These are phyloP conservation scores for Coemansia sp. DNA, from an alignment of 192 early-diverging fungal species.

Conservation along the genomic window DNA sequence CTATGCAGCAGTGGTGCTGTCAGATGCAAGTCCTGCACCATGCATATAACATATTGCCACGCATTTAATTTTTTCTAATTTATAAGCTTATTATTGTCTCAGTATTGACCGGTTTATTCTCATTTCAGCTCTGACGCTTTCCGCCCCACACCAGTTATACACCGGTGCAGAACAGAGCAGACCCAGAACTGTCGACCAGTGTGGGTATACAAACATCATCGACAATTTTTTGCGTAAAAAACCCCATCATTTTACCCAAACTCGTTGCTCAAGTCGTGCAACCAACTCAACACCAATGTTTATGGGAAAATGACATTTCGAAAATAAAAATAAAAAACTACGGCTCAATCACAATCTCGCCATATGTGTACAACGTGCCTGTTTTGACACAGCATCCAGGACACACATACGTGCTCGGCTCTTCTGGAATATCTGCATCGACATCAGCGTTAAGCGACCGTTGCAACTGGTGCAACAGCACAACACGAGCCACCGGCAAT, in stretches of 20 bases:
- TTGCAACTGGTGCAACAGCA: slow-evolving; percentile 37
- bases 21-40: not conserved
- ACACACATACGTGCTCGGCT: slow-evolving; percentile 31
- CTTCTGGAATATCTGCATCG: slow-evolving; percentile 23
- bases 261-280: not conserved
- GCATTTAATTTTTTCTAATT: no score
- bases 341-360: slow-evolving; percentile 36
- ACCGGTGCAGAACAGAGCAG: not conserved
- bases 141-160: not conserved
- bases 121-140: slow-evolving; percentile 6
- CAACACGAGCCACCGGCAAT: slow-evolving; percentile 17
- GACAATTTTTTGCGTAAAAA: slow-evolving; percentile 5
- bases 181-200: slow-evolving; percentile 1
- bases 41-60: not conserved
- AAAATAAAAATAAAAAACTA: not conserved
- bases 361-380: slow-evolving; percentile 28
- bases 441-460: slow-evolving; percentile 23
- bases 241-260: not conserved
- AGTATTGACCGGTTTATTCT: slow-evolving; percentile 12
- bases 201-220: slow-evolving; percentile 11
- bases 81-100: not conserved
- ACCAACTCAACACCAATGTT: not conserved
- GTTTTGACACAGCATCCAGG: slow-evolving; percentile 39
- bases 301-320: not conserved
- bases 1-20: no score